Conservation (phyloP, 345 rosid species). For the Firmiana major region DNA sequence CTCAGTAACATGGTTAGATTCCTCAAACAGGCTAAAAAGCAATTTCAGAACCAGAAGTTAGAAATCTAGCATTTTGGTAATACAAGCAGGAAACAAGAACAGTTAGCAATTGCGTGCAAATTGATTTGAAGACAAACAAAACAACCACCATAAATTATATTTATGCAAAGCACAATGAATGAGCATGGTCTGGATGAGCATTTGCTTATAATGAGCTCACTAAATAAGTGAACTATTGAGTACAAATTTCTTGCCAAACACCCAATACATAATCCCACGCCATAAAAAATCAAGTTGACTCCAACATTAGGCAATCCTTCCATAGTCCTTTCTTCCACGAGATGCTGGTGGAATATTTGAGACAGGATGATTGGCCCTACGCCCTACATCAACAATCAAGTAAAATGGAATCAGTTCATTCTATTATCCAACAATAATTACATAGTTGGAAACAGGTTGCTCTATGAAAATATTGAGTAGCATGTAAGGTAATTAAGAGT, state of each 20-base stretch:
- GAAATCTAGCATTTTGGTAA: not conserved
- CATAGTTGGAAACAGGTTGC: slow-evolving; percentile 2
- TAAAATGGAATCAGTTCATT: slow-evolving; percentile 7
- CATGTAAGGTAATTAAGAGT: not conserved
- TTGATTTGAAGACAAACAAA: slow-evolving; percentile 20
- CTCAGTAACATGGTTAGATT: not conserved
- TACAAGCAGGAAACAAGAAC: not conserved
- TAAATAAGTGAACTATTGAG: slow-evolving; percentile 51
- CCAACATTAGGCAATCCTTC: slow-evolving; percentile 65
- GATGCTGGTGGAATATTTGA: slow-evolving; percentile 73
- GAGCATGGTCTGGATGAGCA: slow-evolving; percentile 37
- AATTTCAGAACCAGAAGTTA: slow-evolving; percentile 5
- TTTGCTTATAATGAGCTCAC: slow-evolving; percentile 53
- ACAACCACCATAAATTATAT: slow-evolving; percentile 39
- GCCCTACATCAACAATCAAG: slow-evolving; percentile 52
- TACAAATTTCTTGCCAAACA: slow-evolving; percentile 52
- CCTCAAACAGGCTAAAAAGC: not conserved
- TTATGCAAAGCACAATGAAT: slow-evolving; percentile 47
- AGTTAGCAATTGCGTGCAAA: slow-evolving; percentile 17
- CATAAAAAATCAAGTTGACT: slow-evolving; percentile 29
- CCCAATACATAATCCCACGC: slow-evolving; percentile 46
- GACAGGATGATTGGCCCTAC: slow-evolving; percentile 66
- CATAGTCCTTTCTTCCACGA: slow-evolving; percentile 85
- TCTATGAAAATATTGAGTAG: not conserved
- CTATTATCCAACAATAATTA: not conserved